Conservation (phyloP, 1,284 basidiomycete genomes). For the Amylostereum areolatum region DNA sequence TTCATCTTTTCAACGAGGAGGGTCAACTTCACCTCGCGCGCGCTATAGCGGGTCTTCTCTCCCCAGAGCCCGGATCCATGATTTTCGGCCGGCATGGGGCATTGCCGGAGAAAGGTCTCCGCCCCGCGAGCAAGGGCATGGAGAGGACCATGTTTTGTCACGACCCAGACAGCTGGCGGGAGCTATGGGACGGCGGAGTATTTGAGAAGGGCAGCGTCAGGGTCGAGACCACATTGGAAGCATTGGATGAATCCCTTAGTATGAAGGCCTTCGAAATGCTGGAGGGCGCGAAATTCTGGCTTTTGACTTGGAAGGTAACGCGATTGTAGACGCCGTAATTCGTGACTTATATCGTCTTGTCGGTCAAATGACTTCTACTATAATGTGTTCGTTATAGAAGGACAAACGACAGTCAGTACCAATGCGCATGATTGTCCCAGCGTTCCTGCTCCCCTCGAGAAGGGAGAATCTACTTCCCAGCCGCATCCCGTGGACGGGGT, state of each 20-base stretch:
- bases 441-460: no score
- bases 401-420: no score
- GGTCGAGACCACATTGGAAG: conserved; percentile 9
- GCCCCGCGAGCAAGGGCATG: neutral
- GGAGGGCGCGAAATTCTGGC: neutral
- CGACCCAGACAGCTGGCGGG: conserved; percentile 21
- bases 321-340: neutral
- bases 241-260: neutral
- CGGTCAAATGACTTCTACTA: no score
- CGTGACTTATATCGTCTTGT: no score
- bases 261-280: neutral
- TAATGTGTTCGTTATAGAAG: no score
- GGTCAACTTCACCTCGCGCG: conserved; percentile 29
- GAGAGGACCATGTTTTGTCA: conserved; percentile 14
- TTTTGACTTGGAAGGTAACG: conserved; percentile 3
- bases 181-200: conserved; percentile 21
- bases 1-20: conserved; percentile 38
- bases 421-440: no score
- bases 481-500: no score
- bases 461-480: no score
- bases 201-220: conserved; percentile 20
- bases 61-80: conserved; percentile 22
- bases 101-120: neutral
- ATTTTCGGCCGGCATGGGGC: conserved; percentile 23
- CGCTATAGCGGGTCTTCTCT: conserved; percentile 29